Evolutionary conservation across 768 basidiomycete genomes (phyloP), one percentile per base, ranked within the genome.

Genomic region (Mycena maculata): DNA sequence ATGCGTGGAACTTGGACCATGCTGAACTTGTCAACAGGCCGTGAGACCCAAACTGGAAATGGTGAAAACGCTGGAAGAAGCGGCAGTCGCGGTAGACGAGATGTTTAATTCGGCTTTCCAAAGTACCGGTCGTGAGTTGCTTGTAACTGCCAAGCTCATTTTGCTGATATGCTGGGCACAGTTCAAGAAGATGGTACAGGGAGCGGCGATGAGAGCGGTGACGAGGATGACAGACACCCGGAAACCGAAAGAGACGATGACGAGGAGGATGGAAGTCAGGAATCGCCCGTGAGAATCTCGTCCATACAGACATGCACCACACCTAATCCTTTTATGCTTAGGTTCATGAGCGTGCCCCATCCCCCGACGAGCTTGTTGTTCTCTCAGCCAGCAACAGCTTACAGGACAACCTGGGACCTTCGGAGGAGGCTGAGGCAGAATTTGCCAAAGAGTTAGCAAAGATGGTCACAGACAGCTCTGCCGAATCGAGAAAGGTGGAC

Each of bases 391-490:
- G 80, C 68, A 85, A 82, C 65, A 84, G 78, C 61, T 75, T 81
- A 15, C 88, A 91, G 71, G 94, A 96, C 73, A 83, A 85, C 61
- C 82, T 94, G 42, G 95, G 94, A 9, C 92, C 94, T 1, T 89
- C 92, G 11, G 91, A 94, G 70, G 95, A 96, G 74, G 95, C 92
- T 22, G 93, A 97, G 50, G 92, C 90, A 2, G 97, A 96, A 36
- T 99, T 99, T 74, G 93, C 92, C 11, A 95, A 95, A 76, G 98
- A 99, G 76, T 86, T 99, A 22, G 95, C 97, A 3, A 98, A 93
- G 81, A 90, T 99, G 82, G 90, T 98, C 52, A 95, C 93, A 0
- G 95, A 97, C 72, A 91, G 88, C 18, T 93, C 94, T 20, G 80
- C 87, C 0, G 95, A 98, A 71, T 87, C 91, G 4, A 84, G 94